Conservation (phyloP, 345 rosid genomes). For the Eucalyptus cloeziana region DNA sequence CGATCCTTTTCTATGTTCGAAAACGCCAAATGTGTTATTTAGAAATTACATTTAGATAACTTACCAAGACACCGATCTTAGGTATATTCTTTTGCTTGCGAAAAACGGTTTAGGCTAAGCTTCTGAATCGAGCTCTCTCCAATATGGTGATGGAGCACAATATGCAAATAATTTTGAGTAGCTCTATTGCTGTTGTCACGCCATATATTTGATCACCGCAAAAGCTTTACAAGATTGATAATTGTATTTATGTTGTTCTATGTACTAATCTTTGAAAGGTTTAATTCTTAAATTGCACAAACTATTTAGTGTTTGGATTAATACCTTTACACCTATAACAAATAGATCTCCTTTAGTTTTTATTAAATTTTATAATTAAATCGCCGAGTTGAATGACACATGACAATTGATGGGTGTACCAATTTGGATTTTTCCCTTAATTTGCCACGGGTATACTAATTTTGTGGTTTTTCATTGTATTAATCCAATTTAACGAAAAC, state of each 20-base stretch:
- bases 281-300: not conserved
- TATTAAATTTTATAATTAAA: no score
- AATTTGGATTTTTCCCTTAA: no score
- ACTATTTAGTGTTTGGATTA: not conserved
- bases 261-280: not conserved
- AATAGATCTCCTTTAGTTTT: no score
- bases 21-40: not conserved
- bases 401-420: fast-evolving
- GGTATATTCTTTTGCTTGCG: not conserved
- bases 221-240: not conserved
- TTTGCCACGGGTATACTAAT: fast-evolving
- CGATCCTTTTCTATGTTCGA: not conserved
- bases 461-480: no score
- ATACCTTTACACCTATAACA: no score
- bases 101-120: not conserved
- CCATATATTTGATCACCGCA: not conserved
- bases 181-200: not conserved
- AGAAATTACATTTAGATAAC: not conserved
- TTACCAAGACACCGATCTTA: not conserved
- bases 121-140: not conserved
- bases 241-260: not conserved
- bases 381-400: fast-evolving
- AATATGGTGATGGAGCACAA: not conserved
- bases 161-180: not conserved
- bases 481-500: no score